Percentiles rank a stretch among this genome's conserved stretches.
These are phyloP conservation scores for Populus tomentosa DNA, from an alignment of 441 rosid species.

Conservation along the genomic window DNA sequence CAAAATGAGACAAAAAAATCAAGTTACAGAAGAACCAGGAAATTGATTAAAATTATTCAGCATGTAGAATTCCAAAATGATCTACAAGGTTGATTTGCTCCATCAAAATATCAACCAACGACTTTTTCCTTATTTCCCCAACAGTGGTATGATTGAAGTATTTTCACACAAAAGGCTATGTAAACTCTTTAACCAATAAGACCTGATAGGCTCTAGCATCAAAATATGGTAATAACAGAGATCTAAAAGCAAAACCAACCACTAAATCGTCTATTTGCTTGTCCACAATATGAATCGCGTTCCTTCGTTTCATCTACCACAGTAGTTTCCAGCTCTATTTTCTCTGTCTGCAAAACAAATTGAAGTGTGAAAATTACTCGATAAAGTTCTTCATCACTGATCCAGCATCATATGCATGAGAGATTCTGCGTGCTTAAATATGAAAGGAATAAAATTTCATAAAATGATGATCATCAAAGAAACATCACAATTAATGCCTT, in stretches of 20 bases:
- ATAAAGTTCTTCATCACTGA: conserved; percentile 2
- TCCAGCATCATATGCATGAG: neutral
- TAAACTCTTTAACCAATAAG: neutral
- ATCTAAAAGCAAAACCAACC: conserved; percentile 47
- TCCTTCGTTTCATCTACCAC: conserved; percentile 96
- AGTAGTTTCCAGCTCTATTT: conserved; percentile 92
- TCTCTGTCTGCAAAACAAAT: conserved; percentile 65
- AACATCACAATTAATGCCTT: neutral
- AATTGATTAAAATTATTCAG: neutral
- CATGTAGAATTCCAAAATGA: neutral
- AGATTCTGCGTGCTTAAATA: neutral
- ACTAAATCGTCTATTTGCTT: conserved; percentile 80
- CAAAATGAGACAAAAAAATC: neutral
- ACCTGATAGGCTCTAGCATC: neutral
- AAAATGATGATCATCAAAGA: neutral
- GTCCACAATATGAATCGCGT: conserved; percentile 78
- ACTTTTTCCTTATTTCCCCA: neutral
- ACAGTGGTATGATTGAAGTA: neutral
- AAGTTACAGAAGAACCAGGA: neutral
- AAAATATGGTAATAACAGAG: conserved; percentile 1
- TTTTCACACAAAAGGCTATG: neutral
- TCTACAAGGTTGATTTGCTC: neutral
- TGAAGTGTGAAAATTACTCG: neutral
- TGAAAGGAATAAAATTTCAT: neutral
- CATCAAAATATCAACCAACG: neutral